Conservation (phyloP, 257 asterid species). For the Solanum infundibuliforme region DNA sequence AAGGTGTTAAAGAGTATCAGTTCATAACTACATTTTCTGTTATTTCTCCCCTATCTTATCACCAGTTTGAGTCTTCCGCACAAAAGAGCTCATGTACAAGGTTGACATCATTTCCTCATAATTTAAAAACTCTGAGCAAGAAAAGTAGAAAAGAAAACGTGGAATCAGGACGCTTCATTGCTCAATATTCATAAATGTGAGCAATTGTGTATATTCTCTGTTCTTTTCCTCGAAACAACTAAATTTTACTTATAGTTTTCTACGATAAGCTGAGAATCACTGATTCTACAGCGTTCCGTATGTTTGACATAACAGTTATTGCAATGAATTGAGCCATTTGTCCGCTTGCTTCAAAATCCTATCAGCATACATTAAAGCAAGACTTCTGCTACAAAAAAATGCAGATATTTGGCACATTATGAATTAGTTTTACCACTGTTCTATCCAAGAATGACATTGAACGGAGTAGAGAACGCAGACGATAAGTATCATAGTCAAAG, state of each 20-base stretch:
- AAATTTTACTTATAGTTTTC: too few relatives aligned
- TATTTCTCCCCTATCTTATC: background rate
- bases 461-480: background rate
- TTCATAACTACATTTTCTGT: background rate
- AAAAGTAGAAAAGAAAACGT: background rate
- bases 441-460: background rate
- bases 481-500: background rate
- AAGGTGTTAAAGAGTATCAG: background rate
- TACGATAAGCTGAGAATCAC: too few relatives aligned
- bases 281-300: too few relatives aligned
- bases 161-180: background rate
- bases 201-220: background rate
- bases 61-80: background rate
- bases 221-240: too few relatives aligned
- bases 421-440: background rate
- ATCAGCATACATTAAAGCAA: too few relatives aligned
- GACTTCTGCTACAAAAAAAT: too few relatives aligned
- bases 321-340: too few relatives aligned
- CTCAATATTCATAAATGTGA: background rate
- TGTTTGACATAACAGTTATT: too few relatives aligned
- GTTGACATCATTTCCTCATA: background rate
- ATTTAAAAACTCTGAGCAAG: background rate
- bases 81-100: background rate
- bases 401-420: background rate
- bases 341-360: too few relatives aligned